Evolutionary conservation across 1,284 basidiomycete genomes (phyloP), one percentile per base, ranked within the genome.

Genomic region (Clitocybe nebularis): DNA sequence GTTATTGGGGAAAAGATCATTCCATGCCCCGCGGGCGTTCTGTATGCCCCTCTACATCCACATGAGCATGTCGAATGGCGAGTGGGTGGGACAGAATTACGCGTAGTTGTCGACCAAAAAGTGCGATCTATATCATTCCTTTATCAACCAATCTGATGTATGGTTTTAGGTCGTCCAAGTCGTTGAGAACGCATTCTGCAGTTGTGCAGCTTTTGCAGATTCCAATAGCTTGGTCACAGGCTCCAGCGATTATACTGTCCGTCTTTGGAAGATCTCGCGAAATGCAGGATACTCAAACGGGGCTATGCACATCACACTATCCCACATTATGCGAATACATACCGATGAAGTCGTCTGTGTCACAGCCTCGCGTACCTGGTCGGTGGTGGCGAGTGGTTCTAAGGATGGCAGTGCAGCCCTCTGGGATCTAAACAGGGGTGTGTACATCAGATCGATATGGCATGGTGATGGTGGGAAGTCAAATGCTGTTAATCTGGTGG

Each of bases 401-500:
- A 75, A 78, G 47, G 92, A 96, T 53, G 86, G 89, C 1, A 89
- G 82, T 45, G 91, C 86, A 0, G 84, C 86, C 10, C 54, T 96
- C 5, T 98, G 94, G 94, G 94, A 97, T 59, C 72, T 92, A 42
- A 96, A 97, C 56, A 74, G 84, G 28, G 81, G 86, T 10, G 66
- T 79, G 1, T 93, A 93, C 51, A 78, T 86, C 9, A 68, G 84
- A 41, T 85, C 85, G 0, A 81, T 92, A 24, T 79, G 79, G 74
- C 84, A 91, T 43, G 75, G 72, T 0, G 67, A 74, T 19, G 60
- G 50, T 29, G 62, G 63, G 4, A 67, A 71, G 26, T 46, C 61
- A 1, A 58, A 68, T 14, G 70, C 77, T 0, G 80, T 96, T 3
- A 74, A 79, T 48, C 70, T 86, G 2, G 83, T 84, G 10, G 74